Conservation (phyloP, 768 basidiomycete species). For the Infundibulicybe gibba region DNA sequence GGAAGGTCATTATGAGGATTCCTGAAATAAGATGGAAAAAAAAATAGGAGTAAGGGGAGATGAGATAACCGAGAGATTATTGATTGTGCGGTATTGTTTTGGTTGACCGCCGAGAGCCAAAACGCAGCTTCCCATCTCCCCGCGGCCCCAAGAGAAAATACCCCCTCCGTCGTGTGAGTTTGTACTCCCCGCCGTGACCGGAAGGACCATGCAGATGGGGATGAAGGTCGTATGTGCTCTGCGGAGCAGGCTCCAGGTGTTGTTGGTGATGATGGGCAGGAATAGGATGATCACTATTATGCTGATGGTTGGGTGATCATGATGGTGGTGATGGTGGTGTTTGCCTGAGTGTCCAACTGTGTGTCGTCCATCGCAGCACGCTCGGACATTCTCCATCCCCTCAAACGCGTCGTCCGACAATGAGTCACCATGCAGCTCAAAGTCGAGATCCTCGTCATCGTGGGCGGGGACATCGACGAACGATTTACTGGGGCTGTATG, state of each 20-base stretch:
- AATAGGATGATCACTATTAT: conserved; percentile 51
- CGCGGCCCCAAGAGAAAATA: conserved; percentile 65
- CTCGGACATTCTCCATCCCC: conserved; percentile 92
- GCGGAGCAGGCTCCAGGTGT: conserved; percentile 45
- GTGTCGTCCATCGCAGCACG: conserved; percentile 85
- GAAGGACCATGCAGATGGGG: conserved; percentile 80
- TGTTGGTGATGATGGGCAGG: conserved; percentile 40
- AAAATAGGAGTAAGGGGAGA: conserved; percentile 11
- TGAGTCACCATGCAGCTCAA: conserved; percentile 77
- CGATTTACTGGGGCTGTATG: conserved; percentile 71
- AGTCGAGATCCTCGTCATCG: conserved; percentile 69
- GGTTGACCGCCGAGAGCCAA: conserved; percentile 64
- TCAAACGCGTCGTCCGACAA: conserved; percentile 81
- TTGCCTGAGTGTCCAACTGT: conserved; percentile 69
- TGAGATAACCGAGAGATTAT: conserved; percentile 9
- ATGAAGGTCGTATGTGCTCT: conserved; percentile 59
- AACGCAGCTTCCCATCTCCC: conserved; percentile 64
- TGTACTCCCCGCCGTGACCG: conserved; percentile 76
- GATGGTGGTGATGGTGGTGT: conserved; percentile 58
- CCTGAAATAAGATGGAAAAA: conserved; percentile 13
- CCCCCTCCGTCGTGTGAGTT: conserved; percentile 63
- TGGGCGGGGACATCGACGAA: conserved; percentile 49
- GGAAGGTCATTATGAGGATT: conserved; percentile 19
- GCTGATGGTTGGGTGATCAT: conserved; percentile 43
- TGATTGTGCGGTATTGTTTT: conserved; percentile 35